A percentile compares a stretch with the other conserved stretches of the same genome.
phyloP scores from a whole-genome alignment of 2,329 filamentous ascomycete genomes.

The Aspergillus awamori region DNA sequence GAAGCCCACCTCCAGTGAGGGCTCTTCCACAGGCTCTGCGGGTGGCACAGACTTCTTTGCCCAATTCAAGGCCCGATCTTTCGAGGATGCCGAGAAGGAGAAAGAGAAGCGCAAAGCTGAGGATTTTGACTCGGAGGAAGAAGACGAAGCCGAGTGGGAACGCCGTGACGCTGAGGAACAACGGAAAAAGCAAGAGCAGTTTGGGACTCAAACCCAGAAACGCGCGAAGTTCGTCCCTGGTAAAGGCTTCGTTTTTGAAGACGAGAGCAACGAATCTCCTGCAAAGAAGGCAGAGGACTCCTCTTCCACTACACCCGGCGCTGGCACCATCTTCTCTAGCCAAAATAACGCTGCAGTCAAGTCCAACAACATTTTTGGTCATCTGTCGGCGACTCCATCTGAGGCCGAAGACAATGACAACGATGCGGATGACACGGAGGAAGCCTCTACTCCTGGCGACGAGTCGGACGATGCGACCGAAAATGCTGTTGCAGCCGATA shows the following conservation, averaged over 20 bases:
- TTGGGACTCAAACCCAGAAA: constrained; percentile 42
- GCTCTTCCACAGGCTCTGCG: constrained; percentile 23
- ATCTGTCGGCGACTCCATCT: constrained; percentile 36
- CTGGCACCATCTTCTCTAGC: constrained; percentile 31
- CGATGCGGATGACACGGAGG: constrained; percentile 33
- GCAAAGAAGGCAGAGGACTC: constrained; percentile 25
- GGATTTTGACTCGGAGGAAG: constrained; percentile 56
- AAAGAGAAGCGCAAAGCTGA: constrained; percentile 54
- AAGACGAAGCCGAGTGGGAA: constrained; percentile 54
- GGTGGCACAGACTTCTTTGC: constrained; percentile 43
- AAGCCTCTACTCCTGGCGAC: constrained; percentile 27
- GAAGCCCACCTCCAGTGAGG: constrained; percentile 21
- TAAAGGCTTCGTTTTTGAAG: constrained; percentile 37
- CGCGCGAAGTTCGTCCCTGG: constrained; percentile 36
- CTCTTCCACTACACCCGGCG: constrained; percentile 16
- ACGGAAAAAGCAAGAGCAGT: constrained; percentile 47
- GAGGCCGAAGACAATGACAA: constrained; percentile 30
- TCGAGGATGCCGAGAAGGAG: constrained; percentile 46
- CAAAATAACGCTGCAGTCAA: constrained; percentile 31
- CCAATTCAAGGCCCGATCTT: constrained; percentile 46
- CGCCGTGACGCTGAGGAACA: constrained; percentile 50
- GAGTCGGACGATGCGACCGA: constrained; percentile 24
- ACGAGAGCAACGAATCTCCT: constrained; percentile 24
- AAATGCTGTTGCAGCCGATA: constrained; percentile 13
- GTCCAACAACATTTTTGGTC: constrained; percentile 42